Base-by-base conservation (phyloP, 495 filamentous ascomycete genomes). In the Hyaloscypha finlandica region DNA sequence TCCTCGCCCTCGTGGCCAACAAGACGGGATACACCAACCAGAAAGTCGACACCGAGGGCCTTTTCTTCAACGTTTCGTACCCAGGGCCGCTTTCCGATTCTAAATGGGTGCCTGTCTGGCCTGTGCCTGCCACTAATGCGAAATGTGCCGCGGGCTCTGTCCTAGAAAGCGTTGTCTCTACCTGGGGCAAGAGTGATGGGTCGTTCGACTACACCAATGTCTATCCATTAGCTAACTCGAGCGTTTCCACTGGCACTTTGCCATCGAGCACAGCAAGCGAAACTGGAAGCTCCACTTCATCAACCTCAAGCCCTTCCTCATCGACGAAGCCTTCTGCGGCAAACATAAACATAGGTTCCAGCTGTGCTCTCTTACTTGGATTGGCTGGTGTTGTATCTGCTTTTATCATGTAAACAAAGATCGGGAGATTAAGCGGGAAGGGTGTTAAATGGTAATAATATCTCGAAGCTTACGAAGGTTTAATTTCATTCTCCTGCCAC, bases 1-100 rank as follows among this genome's bases (percentile, higher is more conserved):
- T 87, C 37, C 79, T 88, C 60, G 70, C 81, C 12, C 69, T 85
- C 54, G 84, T 88, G 25, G 84, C 84, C 25, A 79, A 84, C 32
- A 80, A 80, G 71, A 84, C 83, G 11, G 80, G 81, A 1, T 63
- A 65, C 81, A 81, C 69, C 63, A 85, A 85, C 72, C 81, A 76
- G 59, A 64, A 79, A 3, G 80, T 84, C 39, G 77, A 84, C 64
- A 75, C 73, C 39, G 76, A 66, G 35, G 77, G 80, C 39, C 70
- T 81, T 25, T 79, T 67, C 64, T 59, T 84, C 20, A 85, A 84
- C 70, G 70, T 77, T 68, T 81, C 80, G 19, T 81, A 81, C 69
- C 80, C 81, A 32, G 83, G 83, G 2, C 83, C 82, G 9, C 66
- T 84, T 53, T 80, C 79, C n/a, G 68, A 78, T 71, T 77, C 78